Conservation (phyloP, 208 protist species). For the Trypanosoma lewisi region DNA sequence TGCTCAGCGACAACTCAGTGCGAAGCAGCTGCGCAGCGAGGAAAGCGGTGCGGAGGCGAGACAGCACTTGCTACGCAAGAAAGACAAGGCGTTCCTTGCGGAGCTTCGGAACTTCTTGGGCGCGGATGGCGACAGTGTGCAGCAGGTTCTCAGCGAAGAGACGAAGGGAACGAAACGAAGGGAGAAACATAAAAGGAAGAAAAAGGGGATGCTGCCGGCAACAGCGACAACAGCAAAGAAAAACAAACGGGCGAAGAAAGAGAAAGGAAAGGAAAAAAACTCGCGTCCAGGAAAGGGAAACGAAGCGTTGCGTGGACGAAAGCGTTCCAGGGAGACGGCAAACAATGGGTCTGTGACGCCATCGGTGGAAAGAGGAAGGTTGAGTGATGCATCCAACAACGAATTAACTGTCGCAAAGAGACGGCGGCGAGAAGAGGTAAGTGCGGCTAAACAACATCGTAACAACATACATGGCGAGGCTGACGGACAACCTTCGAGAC, state of each 20-base stretch:
- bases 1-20: slow-evolving; percentile 11
- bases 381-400: neutral
- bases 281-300: neutral
- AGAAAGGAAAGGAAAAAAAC: neutral
- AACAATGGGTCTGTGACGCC: neutral
- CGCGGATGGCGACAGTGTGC: slow-evolving; percentile 26
- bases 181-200: slow-evolving; percentile 2
- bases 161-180: neutral
- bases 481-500: neutral
- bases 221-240: too few species aligned
- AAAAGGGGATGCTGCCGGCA: too few species aligned
- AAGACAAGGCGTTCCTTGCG: slow-evolving; percentile 33
- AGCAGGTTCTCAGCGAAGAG: slow-evolving; percentile 15
- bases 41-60: slow-evolving; percentile 11
- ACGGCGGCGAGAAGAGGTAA: neutral
- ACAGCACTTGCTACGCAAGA: slow-evolving; percentile 6
- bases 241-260: slow-evolving; percentile 10
- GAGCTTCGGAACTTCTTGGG: slow-evolving; percentile 61
- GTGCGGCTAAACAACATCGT: neutral
- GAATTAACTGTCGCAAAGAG: slow-evolving; percentile 7
- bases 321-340: neutral
- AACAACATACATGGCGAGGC: neutral
- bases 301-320: neutral
- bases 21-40: slow-evolving; percentile 20
- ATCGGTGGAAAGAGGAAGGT: neutral